Conservation (phyloP, 73 alveolate genomes). For the Halteria grandinella region DNA sequence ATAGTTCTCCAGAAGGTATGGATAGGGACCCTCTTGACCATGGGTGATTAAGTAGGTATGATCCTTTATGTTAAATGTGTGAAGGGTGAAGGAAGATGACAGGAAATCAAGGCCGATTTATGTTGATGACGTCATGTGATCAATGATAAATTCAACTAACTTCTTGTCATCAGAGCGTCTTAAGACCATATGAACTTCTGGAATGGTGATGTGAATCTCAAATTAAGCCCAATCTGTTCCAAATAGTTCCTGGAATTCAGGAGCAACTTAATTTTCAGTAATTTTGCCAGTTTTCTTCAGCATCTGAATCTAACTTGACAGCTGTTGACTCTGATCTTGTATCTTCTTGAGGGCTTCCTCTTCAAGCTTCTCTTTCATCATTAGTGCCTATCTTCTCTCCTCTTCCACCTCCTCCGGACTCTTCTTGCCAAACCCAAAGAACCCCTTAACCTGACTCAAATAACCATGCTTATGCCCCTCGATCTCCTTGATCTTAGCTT, state of each 20-base stretch:
- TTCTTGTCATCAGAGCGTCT: constrained; percentile 29
- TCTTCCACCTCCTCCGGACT: constrained; percentile 40
- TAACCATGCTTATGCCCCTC: constrained; percentile 25
- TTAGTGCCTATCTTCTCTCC: constrained; percentile 25
- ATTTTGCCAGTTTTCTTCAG: too few species aligned
- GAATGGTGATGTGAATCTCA: constrained; percentile 27
- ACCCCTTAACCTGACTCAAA: constrained; percentile 3
- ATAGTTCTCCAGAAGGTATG: constrained; percentile 25
- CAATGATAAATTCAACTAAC: constrained; percentile 41
- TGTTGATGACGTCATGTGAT: constrained; percentile 21
- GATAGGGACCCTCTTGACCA: too few species aligned
- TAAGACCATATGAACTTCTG: constrained; percentile 33
- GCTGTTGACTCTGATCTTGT: too few species aligned
- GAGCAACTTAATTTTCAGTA: too few species aligned
- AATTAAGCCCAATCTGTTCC: constrained; percentile 31
- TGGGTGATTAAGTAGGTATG: constrained; percentile 15
- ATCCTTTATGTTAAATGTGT: constrained; percentile 47
- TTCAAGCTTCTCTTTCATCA: neutral
- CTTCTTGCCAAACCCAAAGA: constrained; percentile 55
- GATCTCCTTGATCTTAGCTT: constrained; percentile 32
- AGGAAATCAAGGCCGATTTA: constrained; percentile 53
- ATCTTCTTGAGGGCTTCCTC: neutral
- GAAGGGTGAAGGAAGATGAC: constrained; percentile 31
- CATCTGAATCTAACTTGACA: too few species aligned
- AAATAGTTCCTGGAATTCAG: neutral